These are phyloP conservation scores for Cantharellus anzutake DNA, from an alignment of 768 basidiomycete species.

Conservation along the genomic window DNA sequence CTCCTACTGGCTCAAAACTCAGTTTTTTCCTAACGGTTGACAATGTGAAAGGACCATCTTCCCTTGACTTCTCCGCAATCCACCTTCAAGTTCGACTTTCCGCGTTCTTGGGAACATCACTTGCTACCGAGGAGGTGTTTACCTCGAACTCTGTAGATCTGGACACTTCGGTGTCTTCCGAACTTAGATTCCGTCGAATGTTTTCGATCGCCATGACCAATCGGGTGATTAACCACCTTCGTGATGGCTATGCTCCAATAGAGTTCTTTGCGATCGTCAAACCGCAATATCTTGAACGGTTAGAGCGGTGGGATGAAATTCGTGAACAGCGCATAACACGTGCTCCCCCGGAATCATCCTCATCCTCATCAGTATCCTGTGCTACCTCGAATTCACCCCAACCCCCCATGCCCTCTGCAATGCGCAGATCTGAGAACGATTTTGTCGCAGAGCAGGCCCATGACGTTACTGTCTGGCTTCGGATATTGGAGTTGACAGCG, in stretches of 20 bases:
- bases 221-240: constrained; percentile 53
- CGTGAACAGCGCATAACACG: constrained; percentile 40
- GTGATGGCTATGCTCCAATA: constrained; percentile 62
- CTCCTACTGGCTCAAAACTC: constrained; percentile 64
- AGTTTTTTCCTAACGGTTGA: constrained; percentile 76
- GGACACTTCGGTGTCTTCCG: constrained; percentile 47
- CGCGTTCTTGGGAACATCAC: constrained; percentile 56
- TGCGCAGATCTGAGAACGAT: constrained; percentile 87
- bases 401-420: constrained; percentile 30
- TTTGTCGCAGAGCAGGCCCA: constrained; percentile 76
- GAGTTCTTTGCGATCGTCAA: constrained; percentile 78
- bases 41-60: constrained; percentile 70
- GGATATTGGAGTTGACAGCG: constrained; percentile 70
- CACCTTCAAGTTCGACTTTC: constrained; percentile 82
- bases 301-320: constrained; percentile 89
- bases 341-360: constrained; percentile 1
- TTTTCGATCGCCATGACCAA: constrained; percentile 62
- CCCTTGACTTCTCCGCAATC: constrained; percentile 70
- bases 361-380: constrained; percentile 12
- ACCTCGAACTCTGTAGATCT: constrained; percentile 59
- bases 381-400: constrained; percentile 18
- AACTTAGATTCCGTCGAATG: constrained; percentile 65
- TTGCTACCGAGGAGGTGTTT: constrained; percentile 64
- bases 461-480: constrained; percentile 77
- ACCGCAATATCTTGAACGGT: constrained; percentile 66